These are phyloP conservation scores for Hymenoscyphus fraxineus DNA, from an alignment of 2,329 filamentous ascomycete species.

Conservation along the genomic window DNA sequence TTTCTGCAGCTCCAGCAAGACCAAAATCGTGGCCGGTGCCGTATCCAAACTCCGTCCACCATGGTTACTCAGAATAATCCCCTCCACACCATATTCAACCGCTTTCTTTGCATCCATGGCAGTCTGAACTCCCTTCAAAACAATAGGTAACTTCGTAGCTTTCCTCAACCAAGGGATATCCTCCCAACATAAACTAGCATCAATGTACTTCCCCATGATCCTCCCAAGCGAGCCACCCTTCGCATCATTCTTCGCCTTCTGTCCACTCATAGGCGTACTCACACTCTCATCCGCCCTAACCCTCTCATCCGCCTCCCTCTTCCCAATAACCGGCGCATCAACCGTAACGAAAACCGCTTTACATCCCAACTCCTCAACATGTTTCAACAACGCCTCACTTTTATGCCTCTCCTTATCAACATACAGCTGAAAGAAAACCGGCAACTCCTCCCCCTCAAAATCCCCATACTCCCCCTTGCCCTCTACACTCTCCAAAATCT, in stretches of 20 bases:
- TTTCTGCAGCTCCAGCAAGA: conserved; percentile 59
- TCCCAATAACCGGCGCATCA: conserved; percentile 54
- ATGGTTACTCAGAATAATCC: conserved; percentile 68
- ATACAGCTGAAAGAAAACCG: conserved; percentile 58
- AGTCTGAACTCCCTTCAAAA: conserved; percentile 69
- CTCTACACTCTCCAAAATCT: conserved; percentile 42
- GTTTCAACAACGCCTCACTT: conserved; percentile 46
- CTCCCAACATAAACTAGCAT: conserved; percentile 56
- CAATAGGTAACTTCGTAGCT: conserved; percentile 51
- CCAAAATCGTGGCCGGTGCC: conserved; percentile 52
- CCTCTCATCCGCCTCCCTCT: conserved; percentile 47
- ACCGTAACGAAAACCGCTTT: conserved; percentile 56
- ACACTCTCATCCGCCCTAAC: conserved; percentile 45
- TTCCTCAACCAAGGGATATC: conserved; percentile 63
- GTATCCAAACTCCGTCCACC: conserved; percentile 56
- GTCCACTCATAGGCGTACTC: conserved; percentile 47
- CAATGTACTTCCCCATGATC: conserved; percentile 54
- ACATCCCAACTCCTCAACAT: conserved; percentile 45
- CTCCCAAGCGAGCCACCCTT: conserved; percentile 54
- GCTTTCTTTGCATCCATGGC: conserved; percentile 59
- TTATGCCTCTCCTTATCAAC: conserved; percentile 53
- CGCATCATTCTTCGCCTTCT: conserved; percentile 46
- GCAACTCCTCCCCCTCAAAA: conserved; percentile 10
- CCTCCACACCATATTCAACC: conserved; percentile 58
- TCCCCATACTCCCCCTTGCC: conserved; percentile 22